phyloP scores from a whole-genome alignment of 768 basidiomycete species.

The Leccinellum albellum region DNA sequence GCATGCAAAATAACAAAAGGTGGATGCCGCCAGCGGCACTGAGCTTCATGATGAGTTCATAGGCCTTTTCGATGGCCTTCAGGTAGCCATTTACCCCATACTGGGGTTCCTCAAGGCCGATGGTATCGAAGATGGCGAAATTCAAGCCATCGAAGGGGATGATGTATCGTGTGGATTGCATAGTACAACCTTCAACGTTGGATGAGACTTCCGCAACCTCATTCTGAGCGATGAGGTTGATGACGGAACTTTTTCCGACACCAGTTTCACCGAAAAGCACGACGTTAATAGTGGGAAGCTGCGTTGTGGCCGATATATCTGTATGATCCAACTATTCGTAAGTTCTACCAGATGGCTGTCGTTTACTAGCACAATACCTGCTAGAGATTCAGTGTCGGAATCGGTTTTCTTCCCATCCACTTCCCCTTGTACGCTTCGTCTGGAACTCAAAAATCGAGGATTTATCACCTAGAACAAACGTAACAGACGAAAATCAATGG shows the following conservation, averaged over 20 bases:
- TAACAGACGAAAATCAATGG: slow-evolving; percentile 1
- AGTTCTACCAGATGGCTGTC: slow-evolving; percentile 1
- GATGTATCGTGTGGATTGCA: slow-evolving; percentile 28
- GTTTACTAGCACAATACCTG: slow-evolving; percentile 9
- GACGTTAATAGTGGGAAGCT: slow-evolving; percentile 27
- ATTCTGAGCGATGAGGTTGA: slow-evolving; percentile 29
- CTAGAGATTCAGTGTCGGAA: background rate
- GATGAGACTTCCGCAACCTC: slow-evolving; percentile 24
- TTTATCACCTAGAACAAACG: slow-evolving; percentile 6
- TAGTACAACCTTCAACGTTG: slow-evolving; percentile 34
- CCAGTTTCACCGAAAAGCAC: slow-evolving; percentile 42
- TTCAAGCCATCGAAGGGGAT: slow-evolving; percentile 17
- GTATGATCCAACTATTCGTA: slow-evolving; percentile 3
- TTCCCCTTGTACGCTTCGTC: background rate
- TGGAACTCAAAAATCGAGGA: background rate
- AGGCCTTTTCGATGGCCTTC: slow-evolving; percentile 28
- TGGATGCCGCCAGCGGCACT: slow-evolving; percentile 33
- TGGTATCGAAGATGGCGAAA: slow-evolving; percentile 32
- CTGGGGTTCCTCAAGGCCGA: slow-evolving; percentile 33
- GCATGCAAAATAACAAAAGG: slow-evolving; percentile 42
- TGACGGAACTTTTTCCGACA: slow-evolving; percentile 30
- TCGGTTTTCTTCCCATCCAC: background rate
- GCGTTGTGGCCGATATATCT: background rate
- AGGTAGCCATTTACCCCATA: slow-evolving; percentile 28
- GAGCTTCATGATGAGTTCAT: slow-evolving; percentile 32